These are phyloP conservation scores for Mallotus repandus DNA, from an alignment of 441 rosid genomes.

Conservation along the genomic window DNA sequence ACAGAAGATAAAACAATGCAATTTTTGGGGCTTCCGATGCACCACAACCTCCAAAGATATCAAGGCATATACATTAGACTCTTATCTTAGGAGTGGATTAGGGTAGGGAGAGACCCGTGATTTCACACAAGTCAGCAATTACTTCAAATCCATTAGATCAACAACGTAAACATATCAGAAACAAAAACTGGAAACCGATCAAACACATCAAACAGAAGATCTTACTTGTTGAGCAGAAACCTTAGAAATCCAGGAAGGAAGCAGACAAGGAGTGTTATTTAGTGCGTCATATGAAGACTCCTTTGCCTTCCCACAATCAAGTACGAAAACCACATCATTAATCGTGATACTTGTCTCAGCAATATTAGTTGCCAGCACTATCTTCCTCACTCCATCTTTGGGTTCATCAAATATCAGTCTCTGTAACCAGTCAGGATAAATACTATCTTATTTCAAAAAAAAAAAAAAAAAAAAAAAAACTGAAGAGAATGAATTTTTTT, in stretches of 20 bases:
- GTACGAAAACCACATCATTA: slow-evolving; percentile 79
- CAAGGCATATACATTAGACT: not conserved
- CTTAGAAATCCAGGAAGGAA: slow-evolving; percentile 92
- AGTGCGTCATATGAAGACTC: slow-evolving; percentile 93
- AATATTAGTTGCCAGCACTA: slow-evolving; percentile 87
- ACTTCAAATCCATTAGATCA: slow-evolving; percentile 8
- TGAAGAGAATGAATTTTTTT: not conserved
- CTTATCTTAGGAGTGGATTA: not conserved
- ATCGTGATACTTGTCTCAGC: slow-evolving; percentile 97
- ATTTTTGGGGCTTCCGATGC: not conserved
- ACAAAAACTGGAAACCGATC: slow-evolving; percentile 3
- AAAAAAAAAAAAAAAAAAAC: not conserved
- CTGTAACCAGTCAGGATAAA: slow-evolving; percentile 44
- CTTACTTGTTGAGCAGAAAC: slow-evolving; percentile 93
- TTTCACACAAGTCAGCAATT: not conserved
- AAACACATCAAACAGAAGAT: slow-evolving; percentile 26
- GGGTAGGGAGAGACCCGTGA: not conserved
- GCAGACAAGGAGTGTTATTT: slow-evolving; percentile 92
- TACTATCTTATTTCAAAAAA: slow-evolving; percentile 13
- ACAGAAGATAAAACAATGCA: not conserved
- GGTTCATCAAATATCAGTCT: slow-evolving; percentile 86
- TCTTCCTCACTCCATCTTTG: slow-evolving; percentile 72
- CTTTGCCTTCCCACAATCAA: slow-evolving; percentile 98
- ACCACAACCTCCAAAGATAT: not conserved
- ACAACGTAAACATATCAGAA: slow-evolving; percentile 1